Evolutionary conservation across 163 green algal species (phyloP).

Genomic region (Prototheca cutis): DNA sequence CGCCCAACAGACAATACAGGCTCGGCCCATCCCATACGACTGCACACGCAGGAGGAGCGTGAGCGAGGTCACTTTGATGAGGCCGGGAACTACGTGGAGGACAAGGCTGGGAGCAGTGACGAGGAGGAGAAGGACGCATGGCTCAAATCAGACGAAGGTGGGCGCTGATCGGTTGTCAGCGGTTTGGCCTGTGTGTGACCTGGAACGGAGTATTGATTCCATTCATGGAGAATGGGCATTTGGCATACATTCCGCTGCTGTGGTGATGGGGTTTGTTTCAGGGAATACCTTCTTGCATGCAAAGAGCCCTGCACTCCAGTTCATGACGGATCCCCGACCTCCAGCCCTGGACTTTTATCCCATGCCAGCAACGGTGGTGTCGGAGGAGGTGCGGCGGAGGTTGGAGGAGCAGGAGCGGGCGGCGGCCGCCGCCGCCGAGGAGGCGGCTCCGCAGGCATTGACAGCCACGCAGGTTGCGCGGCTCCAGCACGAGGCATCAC

Average conservation of each 20-base stretch:
- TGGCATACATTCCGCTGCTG: no score
- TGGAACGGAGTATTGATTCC: no score
- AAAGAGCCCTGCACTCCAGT: no score
- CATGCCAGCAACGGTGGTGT: conserved; percentile 35
- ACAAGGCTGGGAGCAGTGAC: conserved; percentile 14
- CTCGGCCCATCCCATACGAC: no score
- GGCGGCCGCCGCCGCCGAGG: conserved; percentile 20
- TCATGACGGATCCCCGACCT: no score
- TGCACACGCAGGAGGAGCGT: conserved; percentile 37
- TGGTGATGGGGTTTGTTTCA: no score
- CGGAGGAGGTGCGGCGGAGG: conserved; percentile 29
- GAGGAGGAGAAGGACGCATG: conserved; percentile 54
- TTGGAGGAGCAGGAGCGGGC: conserved; percentile 35
- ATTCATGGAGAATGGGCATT: no score
- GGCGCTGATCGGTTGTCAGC: no score
- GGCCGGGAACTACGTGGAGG: conserved; percentile 59
- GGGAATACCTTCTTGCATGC: no score
- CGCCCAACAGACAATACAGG: neutral
- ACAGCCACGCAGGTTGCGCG: conserved; percentile 31
- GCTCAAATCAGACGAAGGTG: conserved; percentile 55
- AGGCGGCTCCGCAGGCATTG: conserved; percentile 13
- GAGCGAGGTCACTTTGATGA: conserved; percentile 63
- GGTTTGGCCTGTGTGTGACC: no score
- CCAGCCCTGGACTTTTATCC: no score
- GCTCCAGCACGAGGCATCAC: conserved; percentile 36